These are phyloP conservation scores for Morella rubra DNA, from an alignment of 306 rosid genomes.

Conservation along the genomic window DNA sequence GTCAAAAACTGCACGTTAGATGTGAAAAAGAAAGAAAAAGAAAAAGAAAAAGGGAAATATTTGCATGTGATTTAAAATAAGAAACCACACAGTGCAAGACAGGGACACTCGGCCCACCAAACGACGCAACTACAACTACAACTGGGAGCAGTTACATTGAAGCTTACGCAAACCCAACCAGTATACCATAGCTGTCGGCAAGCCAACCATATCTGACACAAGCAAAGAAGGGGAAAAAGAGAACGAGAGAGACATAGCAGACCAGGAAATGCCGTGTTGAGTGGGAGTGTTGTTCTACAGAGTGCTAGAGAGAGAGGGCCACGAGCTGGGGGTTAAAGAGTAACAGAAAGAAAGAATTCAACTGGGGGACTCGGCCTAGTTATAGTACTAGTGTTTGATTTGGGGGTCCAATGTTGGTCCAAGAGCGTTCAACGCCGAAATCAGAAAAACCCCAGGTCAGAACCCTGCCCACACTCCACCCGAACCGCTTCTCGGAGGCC, in stretches of 20 bases:
- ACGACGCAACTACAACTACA: conserved; percentile 15
- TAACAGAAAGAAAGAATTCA: not conserved
- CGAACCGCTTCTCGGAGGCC: conserved; percentile 48
- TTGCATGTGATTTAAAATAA: not conserved
- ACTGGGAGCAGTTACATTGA: conserved; percentile 45
- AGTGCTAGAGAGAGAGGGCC: not conserved
- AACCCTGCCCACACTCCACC: conserved; percentile 37
- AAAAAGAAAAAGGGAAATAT: not conserved
- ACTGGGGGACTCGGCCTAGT: not conserved
- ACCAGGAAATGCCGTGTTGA: not conserved
- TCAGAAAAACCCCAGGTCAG: conserved; percentile 56
- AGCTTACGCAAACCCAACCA: conserved; percentile 56
- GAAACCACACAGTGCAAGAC: conserved; percentile 9
- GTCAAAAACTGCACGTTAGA: too few relatives aligned
- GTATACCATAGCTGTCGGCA: conserved; percentile 51
- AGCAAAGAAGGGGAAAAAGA: not conserved
- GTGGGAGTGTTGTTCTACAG: not conserved
- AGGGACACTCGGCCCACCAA: conserved; percentile 48
- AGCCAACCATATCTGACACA: conserved; percentile 42
- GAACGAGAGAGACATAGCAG: not conserved
- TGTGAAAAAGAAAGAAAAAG: not conserved
- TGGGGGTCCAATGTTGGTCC: conserved; percentile 75
- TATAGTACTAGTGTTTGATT: not conserved
- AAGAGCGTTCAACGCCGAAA: conserved; percentile 64
- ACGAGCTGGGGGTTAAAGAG: not conserved